Percentiles rank a stretch among this genome's conserved stretches.
These are phyloP conservation scores for Pseudogymnoascus sp. DNA, from an alignment of 2,329 filamentous ascomycete genomes.

Conservation along the genomic window DNA sequence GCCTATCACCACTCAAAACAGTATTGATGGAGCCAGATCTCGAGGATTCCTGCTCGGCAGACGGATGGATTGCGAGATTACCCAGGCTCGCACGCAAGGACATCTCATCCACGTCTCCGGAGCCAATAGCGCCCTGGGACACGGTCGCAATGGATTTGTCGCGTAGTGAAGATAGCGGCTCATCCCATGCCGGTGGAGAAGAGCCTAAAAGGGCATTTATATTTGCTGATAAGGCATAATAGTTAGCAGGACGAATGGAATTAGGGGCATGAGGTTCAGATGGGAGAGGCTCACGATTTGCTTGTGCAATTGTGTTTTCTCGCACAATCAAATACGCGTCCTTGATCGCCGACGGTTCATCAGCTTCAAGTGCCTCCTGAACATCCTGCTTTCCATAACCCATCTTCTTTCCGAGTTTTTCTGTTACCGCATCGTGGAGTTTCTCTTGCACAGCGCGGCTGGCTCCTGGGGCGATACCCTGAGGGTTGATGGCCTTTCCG, in stretches of 20 bases:
- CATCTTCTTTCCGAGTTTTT: slow-evolving; percentile 96
- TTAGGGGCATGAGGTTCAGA: background rate
- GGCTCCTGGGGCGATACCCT: slow-evolving; percentile 70
- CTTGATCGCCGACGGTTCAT: slow-evolving; percentile 96
- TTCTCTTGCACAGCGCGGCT: slow-evolving; percentile 75
- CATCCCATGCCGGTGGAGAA: slow-evolving; percentile 45
- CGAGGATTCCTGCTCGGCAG: background rate
- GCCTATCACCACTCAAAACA: slow-evolving; percentile 25
- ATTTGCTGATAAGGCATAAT: slow-evolving; percentile 27
- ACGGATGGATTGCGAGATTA: background rate
- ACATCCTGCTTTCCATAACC: slow-evolving; percentile 93
- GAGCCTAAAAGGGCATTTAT: slow-evolving; percentile 43
- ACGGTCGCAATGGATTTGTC: slow-evolving; percentile 3
- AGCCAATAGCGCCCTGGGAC: background rate
- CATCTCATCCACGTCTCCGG: background rate
- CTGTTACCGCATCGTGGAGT: slow-evolving; percentile 83
- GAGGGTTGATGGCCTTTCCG: slow-evolving; percentile 79
- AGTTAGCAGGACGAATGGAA: slow-evolving; percentile 4
- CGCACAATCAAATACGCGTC: slow-evolving; percentile 97
- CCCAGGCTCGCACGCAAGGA: background rate
- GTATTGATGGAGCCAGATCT: slow-evolving; percentile 19
- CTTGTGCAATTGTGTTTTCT: slow-evolving; percentile 88
- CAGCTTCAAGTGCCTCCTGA: slow-evolving; percentile 81
- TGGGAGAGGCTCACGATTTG: slow-evolving; percentile 61
- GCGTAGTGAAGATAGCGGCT: slow-evolving; percentile 7